Base-by-base conservation (phyloP, 176 grass and related monocot species). In the Bolboschoenus planiculmis region DNA sequence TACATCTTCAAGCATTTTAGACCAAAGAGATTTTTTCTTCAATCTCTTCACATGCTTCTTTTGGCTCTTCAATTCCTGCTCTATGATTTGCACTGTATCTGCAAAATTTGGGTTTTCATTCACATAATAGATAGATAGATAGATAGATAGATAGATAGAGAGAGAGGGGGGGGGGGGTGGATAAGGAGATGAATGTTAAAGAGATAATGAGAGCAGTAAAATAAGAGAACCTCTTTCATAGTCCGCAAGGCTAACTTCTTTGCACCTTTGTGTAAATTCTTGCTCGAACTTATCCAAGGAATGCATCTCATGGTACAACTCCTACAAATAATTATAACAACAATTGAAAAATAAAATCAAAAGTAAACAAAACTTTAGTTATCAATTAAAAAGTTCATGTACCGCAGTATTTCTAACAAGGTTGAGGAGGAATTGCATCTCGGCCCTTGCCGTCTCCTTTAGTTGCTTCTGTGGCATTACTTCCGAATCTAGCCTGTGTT, bases 11-110 rank as follows among this genome's bases (percentile, higher is more conserved):
- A 99, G 83, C 61, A 82, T 91, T 72, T 86, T 95, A 61, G 91
- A 91, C 96, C 96, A 99, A 56, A 99, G 86, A 89, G 96, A 95
- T 90, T 89, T 90, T 88, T 90, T 99, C 87, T 99, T 91, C 87
- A 99, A 90, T 81, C 80, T 93, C 72, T 94, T 95, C 29, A 99
- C 96, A 77, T 95, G 90, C 70, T 86, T 93, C 78, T 61, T 88
- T 95, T 99, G 96, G 54, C 39, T 90, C 84, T 95, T 99, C 55
- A 99, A 64, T 61, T 95, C 96, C 70, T 91, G 87, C 76, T 79
- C 91, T 55, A 91, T 81, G 77, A 99, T 88, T 83, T 93, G 89
- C 87, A 95, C 76, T 75, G 74, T 95, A 3, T 90, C 91, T 73
- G 87, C 91, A 90, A 65, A 53, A 93, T 68, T 44, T 34, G 10